Conservation (phyloP, 805 yeast genomes). For the Schwanniomyces occidentalis region DNA sequence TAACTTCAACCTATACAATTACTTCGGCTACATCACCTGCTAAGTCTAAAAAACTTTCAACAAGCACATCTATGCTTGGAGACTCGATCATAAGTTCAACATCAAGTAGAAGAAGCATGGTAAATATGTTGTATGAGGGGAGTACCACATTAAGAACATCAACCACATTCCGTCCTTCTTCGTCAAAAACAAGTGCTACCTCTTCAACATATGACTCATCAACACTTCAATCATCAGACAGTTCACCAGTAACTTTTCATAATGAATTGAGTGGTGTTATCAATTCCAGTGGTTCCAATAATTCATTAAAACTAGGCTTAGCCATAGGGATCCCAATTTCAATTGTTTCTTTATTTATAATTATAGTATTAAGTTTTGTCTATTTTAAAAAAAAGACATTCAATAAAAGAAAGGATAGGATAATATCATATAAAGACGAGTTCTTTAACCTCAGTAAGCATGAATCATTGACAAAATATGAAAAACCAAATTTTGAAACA, state of each 20-base stretch:
- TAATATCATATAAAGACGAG: slow-evolving; percentile 10
- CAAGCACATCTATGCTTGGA: neutral
- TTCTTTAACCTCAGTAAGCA: slow-evolving; percentile 4
- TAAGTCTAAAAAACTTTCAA: neutral
- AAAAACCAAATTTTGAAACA: slow-evolving; percentile 2
- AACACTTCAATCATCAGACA: neutral
- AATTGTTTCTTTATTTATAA: slow-evolving; percentile 21
- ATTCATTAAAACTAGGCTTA: slow-evolving; percentile 25
- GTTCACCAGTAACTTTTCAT: neutral
- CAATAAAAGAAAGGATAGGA: slow-evolving; percentile 9
- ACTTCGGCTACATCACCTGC: slow-evolving; percentile 3
- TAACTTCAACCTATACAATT: slow-evolving; percentile 13
- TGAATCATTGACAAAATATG: slow-evolving; percentile 1
- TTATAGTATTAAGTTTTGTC: slow-evolving; percentile 21
- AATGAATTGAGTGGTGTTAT: slow-evolving; percentile 4
- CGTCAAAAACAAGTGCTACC: neutral
- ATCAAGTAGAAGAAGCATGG: too few species aligned
- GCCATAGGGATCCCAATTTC: slow-evolving; percentile 35
- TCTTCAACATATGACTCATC: neutral
- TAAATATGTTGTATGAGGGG: neutral
- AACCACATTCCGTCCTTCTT: too few species aligned
- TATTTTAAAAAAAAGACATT: slow-evolving; percentile 16
- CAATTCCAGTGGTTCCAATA: slow-evolving; percentile 3
- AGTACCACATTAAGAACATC: neutral
- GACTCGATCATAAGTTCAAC: too few species aligned